A percentile compares a stretch with the other conserved stretches of the same genome.
phyloP scores from a whole-genome alignment of 768 basidiomycete species.

The Suillus fuscotomentosus region DNA sequence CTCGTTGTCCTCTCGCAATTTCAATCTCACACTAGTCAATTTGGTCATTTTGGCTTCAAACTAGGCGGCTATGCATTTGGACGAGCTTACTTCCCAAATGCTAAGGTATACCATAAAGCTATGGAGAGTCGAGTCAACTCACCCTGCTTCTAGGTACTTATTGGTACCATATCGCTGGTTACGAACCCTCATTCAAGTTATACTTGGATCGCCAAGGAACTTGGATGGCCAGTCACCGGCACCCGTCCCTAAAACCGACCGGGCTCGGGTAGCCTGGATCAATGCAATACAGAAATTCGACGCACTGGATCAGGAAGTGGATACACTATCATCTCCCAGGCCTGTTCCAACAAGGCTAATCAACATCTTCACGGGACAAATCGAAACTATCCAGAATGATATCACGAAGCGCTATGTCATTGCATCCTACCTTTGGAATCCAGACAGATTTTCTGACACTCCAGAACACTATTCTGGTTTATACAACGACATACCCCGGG shows the following conservation, averaged over 20 bases:
- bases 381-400: neutral
- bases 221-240: neutral
- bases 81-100: neutral
- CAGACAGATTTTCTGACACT: neutral
- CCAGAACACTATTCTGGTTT: neutral
- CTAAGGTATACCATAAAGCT: neutral
- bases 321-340: neutral
- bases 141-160: neutral
- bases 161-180: neutral
- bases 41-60: neutral
- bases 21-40: neutral
- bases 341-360: neutral
- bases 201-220: neutral
- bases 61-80: neutral
- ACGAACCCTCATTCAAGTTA: neutral
- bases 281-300: neutral
- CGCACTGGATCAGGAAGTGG: neutral
- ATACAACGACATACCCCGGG: neutral
- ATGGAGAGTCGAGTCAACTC: neutral
- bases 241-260: neutral
- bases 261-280: neutral
- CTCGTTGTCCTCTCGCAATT: neutral
- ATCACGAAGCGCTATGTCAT: neutral
- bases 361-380: neutral
- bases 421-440: constrained; percentile 2